These are phyloP conservation scores for Plenodomus biglobosus DNA, from an alignment of 2,329 filamentous ascomycete genomes.

Conservation along the genomic window DNA sequence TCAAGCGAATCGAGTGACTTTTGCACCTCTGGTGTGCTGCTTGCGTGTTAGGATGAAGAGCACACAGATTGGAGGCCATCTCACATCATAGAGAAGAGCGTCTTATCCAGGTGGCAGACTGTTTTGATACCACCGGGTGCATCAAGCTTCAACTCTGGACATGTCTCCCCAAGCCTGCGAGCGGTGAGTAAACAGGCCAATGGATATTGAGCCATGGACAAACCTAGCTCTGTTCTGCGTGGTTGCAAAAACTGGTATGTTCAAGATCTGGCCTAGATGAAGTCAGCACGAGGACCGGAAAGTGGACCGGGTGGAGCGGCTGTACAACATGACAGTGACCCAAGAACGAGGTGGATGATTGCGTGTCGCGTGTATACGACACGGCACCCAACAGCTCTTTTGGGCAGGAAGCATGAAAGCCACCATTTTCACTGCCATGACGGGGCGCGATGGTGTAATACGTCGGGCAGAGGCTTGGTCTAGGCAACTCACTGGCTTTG, in stretches of 20 bases:
- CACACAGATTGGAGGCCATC: slow-evolving; percentile 1
- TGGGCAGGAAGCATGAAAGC: background rate
- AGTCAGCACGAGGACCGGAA: slow-evolving; percentile 10
- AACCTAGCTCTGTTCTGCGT: slow-evolving; percentile 74
- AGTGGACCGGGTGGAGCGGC: slow-evolving; percentile 44
- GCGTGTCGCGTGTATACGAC: background rate
- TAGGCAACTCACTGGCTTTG: slow-evolving; percentile 50
- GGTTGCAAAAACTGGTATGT: slow-evolving; percentile 79
- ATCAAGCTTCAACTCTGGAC: slow-evolving; percentile 66
- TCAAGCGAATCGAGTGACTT: slow-evolving; percentile 45
- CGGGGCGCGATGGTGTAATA: background rate
- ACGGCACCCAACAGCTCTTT: background rate
- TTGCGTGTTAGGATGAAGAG: background rate
- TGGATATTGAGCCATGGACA: background rate
- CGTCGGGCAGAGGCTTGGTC: no score
- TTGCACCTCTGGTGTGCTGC: slow-evolving; percentile 63
- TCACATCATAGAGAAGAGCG: slow-evolving; percentile 79
- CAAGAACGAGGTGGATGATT: background rate
- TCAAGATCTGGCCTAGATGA: slow-evolving; percentile 56
- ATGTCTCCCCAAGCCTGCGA: slow-evolving; percentile 69
- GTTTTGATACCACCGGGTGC: slow-evolving; percentile 54
- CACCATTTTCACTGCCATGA: background rate
- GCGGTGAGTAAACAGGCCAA: background rate
- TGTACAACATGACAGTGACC: slow-evolving; percentile 1
- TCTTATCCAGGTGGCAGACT: slow-evolving; percentile 74